These are phyloP conservation scores for Fusarium sp. DNA, from an alignment of 2,329 filamentous ascomycete genomes.

Conservation along the genomic window DNA sequence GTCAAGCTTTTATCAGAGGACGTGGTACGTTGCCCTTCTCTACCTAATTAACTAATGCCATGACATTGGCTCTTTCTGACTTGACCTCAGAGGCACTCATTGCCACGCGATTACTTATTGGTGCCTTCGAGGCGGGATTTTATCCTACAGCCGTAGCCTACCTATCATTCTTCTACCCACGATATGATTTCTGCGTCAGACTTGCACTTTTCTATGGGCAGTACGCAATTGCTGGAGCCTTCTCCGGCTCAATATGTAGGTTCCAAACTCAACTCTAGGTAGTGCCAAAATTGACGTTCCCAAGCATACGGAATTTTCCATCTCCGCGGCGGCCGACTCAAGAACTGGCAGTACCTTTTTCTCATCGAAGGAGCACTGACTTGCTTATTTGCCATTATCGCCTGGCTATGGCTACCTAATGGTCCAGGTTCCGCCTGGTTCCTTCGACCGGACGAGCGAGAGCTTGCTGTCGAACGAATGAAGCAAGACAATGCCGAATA, in stretches of 20 bases:
- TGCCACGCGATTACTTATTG: conserved; percentile 46
- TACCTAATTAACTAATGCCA: background rate
- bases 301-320: conserved; percentile 48
- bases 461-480: conserved; percentile 42
- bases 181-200: conserved; percentile 45
- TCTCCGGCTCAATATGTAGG: conserved; percentile 47
- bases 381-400: conserved; percentile 45
- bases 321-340: conserved; percentile 52
- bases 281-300: conserved; percentile 6
- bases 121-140: conserved; percentile 48
- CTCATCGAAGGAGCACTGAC: conserved; percentile 72
- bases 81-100: conserved; percentile 39
- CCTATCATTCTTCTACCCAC: conserved; percentile 45
- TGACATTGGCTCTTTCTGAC: conserved; percentile 10
- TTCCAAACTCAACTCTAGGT: background rate
- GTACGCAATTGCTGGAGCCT: conserved; percentile 47
- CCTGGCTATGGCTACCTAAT: conserved; percentile 45
- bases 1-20: conserved; percentile 44
- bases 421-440: conserved; percentile 48
- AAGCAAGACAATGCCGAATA: conserved; percentile 43
- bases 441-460: conserved; percentile 38
- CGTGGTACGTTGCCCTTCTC: conserved; percentile 35
- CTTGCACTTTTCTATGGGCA: conserved; percentile 49
- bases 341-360: conserved; percentile 76
- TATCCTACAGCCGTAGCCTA: conserved; percentile 48